These are phyloP conservation scores for Haplographium delicatum DNA, from an alignment of 495 filamentous ascomycete genomes.

Conservation along the genomic window DNA sequence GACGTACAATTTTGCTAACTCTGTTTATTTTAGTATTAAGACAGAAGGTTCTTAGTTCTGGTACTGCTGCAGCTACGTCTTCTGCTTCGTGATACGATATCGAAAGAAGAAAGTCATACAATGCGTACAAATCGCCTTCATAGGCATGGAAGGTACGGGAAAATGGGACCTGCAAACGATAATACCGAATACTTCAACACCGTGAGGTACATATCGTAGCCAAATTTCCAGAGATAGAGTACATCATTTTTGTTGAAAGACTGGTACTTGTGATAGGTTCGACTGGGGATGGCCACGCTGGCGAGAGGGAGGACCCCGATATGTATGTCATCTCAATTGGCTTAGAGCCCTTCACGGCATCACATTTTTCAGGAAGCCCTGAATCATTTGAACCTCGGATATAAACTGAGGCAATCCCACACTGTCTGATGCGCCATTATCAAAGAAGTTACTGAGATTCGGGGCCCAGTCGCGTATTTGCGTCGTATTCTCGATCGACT, in stretches of 20 bases:
- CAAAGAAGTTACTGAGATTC: constrained; percentile 42
- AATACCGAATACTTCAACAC: too few species aligned
- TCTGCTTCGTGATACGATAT: constrained; percentile 13
- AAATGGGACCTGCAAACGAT: neutral
- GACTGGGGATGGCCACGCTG: too few species aligned
- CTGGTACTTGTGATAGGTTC: too few species aligned
- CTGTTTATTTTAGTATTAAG: constrained; percentile 37
- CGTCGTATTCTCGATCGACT: constrained; percentile 21
- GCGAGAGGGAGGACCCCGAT: too few species aligned
- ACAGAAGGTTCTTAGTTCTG: constrained; percentile 45
- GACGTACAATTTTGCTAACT: constrained; percentile 3
- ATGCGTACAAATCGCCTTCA: neutral
- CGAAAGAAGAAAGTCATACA: neutral
- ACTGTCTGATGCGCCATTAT: neutral
- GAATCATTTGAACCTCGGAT: constrained; percentile 25
- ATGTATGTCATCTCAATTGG: too few species aligned
- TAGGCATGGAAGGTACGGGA: neutral
- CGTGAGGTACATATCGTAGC: too few species aligned
- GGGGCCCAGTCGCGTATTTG: constrained; percentile 34
- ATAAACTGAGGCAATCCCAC: constrained; percentile 27
- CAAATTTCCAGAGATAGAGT: too few species aligned
- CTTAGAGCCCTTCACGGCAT: too few species aligned
- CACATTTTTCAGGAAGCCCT: constrained; percentile 13
- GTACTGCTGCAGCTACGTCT: constrained; percentile 18
- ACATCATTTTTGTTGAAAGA: too few species aligned